Percentiles rank a stretch among this genome's conserved stretches.
These are phyloP conservation scores for Trichoderma pleuroti DNA, from an alignment of 2,329 filamentous ascomycete genomes.

Conservation along the genomic window DNA sequence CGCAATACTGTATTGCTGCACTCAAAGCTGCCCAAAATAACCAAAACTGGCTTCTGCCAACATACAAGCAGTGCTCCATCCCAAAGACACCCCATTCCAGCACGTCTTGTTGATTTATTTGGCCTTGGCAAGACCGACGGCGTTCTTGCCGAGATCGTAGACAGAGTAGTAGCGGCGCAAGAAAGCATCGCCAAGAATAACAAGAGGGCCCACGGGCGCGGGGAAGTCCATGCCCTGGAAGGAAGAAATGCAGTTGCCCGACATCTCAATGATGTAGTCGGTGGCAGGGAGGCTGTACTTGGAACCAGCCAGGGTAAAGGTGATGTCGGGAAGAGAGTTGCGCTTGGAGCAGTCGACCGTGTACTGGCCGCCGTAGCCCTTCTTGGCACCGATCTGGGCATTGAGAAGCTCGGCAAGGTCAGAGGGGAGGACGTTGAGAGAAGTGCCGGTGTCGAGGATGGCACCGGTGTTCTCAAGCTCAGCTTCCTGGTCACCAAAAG, in stretches of 20 bases:
- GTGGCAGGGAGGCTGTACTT: slow-evolving; percentile 86
- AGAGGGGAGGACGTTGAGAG: slow-evolving; percentile 89
- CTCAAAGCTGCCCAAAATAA: neutral
- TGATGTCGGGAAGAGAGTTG: slow-evolving; percentile 80
- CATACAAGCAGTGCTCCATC: neutral
- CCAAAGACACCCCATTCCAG: neutral
- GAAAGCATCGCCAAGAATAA: slow-evolving; percentile 88
- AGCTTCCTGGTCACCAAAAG: slow-evolving; percentile 79
- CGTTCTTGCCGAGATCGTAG: slow-evolving; percentile 87
- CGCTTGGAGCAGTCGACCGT: slow-evolving; percentile 85
- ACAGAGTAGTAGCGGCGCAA: slow-evolving; percentile 89
- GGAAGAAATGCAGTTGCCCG: slow-evolving; percentile 92
- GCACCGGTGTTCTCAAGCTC: slow-evolving; percentile 93
- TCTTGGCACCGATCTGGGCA: slow-evolving; percentile 96
- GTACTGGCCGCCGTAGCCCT: slow-evolving; percentile 96
- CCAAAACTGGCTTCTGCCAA: slow-evolving; percentile 4
- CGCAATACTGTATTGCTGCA: neutral
- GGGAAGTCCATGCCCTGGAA: slow-evolving; percentile 97
- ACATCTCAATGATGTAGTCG: slow-evolving; percentile 95
- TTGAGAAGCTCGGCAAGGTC: slow-evolving; percentile 94
- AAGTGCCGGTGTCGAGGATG: slow-evolving; percentile 97
- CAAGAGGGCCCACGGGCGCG: slow-evolving; percentile 82
- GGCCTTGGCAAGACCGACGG: slow-evolving; percentile 83
- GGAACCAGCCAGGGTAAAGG: slow-evolving; percentile 84
- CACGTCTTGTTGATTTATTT: slow-evolving; percentile 45